These are phyloP conservation scores for Hypoxylon sp. DNA, from an alignment of 2,329 filamentous ascomycete species.

Conservation along the genomic window DNA sequence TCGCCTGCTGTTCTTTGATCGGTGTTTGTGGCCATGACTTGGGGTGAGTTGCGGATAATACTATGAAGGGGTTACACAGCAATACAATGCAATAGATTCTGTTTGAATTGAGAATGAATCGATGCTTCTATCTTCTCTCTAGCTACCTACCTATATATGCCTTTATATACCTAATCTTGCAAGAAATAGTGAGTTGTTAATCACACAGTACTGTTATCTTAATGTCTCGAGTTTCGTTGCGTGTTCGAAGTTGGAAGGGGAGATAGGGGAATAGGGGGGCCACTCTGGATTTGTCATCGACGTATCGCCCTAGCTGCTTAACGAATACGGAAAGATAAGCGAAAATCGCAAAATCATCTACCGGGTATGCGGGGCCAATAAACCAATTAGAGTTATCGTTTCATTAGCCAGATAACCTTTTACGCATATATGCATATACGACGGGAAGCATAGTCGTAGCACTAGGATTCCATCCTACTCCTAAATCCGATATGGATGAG, in stretches of 20 bases:
- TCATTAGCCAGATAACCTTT: not conserved
- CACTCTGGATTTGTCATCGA: conserved; percentile 8
- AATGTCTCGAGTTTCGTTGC: not conserved
- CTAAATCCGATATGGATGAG: conserved; percentile 3
- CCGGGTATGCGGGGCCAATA: not conserved
- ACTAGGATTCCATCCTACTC: not conserved
- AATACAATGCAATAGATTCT: not conserved
- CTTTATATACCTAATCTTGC: not conserved
- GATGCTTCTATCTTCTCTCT: not conserved
- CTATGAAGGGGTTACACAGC: not conserved
- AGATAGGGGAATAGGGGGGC: conserved; percentile 1
- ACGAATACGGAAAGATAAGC: not conserved
- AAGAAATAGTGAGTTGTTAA: not conserved
- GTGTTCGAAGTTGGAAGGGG: not conserved
- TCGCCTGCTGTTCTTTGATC: conserved; percentile 14
- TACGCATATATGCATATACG: not conserved
- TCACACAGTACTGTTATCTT: not conserved
- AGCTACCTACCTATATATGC: not conserved
- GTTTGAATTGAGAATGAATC: not conserved
- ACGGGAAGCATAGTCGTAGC: too few species aligned
- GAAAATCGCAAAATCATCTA: not conserved
- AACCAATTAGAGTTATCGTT: not conserved
- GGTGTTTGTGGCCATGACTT: not conserved
- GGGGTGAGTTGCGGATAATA: not conserved
- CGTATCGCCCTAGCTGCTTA: not conserved